phyloP scores from a whole-genome alignment of 2,329 filamentous ascomycete genomes.

The Eutypa lata region DNA sequence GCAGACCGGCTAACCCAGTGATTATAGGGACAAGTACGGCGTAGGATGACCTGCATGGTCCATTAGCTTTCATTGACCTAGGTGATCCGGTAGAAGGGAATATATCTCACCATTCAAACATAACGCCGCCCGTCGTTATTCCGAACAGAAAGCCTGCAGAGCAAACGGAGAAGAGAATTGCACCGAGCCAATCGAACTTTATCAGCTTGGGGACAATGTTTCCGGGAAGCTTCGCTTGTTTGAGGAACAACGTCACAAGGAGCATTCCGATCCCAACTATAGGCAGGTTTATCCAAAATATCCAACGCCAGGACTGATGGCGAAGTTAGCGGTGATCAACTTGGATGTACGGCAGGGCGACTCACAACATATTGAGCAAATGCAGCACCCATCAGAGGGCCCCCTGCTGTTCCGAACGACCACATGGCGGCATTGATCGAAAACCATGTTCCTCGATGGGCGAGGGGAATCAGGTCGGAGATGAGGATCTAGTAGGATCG shows the following conservation, averaged over 20 bases:
- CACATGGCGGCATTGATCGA: conserved; percentile 22
- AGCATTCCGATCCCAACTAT: conserved; percentile 48
- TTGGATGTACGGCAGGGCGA: background rate
- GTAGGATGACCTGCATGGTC: conserved; percentile 40
- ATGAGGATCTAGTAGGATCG: conserved; percentile 20
- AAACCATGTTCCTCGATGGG: conserved; percentile 31
- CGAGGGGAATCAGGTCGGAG: conserved; percentile 35
- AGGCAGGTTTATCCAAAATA: conserved; percentile 64
- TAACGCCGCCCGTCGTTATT: conserved; percentile 64
- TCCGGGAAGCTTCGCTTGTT: conserved; percentile 44
- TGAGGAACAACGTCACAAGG: conserved; percentile 49
- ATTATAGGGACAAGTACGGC: conserved; percentile 60
- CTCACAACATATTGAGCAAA: conserved; percentile 44
- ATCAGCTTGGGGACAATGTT: conserved; percentile 46
- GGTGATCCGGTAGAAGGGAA: no score
- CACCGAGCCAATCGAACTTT: conserved; percentile 63
- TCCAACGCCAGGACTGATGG: conserved; percentile 52
- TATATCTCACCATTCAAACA: conserved; percentile 54
- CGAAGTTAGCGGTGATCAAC: no score
- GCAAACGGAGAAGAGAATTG: conserved; percentile 54
- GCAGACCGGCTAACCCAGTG: conserved; percentile 49
- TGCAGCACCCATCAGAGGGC: conserved; percentile 50
- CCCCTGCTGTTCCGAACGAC: conserved; percentile 53
- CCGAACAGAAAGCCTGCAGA: conserved; percentile 14
- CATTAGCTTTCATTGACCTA: no score